These are phyloP conservation scores for Trichoderma sp. DNA, from an alignment of 2,329 filamentous ascomycete species.

Conservation along the genomic window DNA sequence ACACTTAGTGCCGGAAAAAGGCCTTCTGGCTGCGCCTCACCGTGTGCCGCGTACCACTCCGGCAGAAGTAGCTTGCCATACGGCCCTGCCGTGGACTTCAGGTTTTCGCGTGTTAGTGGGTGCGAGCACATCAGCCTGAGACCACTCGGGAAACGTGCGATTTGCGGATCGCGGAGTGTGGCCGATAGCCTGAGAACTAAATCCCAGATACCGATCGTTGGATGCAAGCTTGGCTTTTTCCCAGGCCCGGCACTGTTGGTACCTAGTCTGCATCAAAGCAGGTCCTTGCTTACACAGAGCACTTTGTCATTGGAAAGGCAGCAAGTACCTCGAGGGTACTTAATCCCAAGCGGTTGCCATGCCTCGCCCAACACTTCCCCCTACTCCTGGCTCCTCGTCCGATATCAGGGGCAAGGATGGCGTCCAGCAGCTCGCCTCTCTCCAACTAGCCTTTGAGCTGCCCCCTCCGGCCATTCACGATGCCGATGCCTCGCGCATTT, in stretches of 20 bases:
- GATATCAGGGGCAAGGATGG: slow-evolving; percentile 77
- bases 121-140: background rate
- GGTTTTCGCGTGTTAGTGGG: slow-evolving; percentile 5
- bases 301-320: slow-evolving; percentile 22
- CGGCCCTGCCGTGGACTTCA: background rate
- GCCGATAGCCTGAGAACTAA: slow-evolving; percentile 7
- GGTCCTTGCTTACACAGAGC: slow-evolving; percentile 1
- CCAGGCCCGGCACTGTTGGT: background rate
- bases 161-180: slow-evolving; percentile 13
- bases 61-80: background rate
- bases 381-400: slow-evolving; percentile 78
- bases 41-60: background rate
- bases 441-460: slow-evolving; percentile 73
- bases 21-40: slow-evolving; percentile 19
- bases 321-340: background rate
- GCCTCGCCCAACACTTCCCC: slow-evolving; percentile 54
- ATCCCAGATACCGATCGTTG: slow-evolving; percentile 18
- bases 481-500: slow-evolving; percentile 39
- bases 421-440: slow-evolving; percentile 59
- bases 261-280: background rate
- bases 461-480: slow-evolving; percentile 73
- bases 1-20: background rate
- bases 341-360: slow-evolving; percentile 32
- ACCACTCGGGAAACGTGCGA: background rate
- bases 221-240: background rate